Evolutionary conservation across 2,329 filamentous ascomycete genomes (phyloP).

Genomic region (Bipolaris gigantea): DNA sequence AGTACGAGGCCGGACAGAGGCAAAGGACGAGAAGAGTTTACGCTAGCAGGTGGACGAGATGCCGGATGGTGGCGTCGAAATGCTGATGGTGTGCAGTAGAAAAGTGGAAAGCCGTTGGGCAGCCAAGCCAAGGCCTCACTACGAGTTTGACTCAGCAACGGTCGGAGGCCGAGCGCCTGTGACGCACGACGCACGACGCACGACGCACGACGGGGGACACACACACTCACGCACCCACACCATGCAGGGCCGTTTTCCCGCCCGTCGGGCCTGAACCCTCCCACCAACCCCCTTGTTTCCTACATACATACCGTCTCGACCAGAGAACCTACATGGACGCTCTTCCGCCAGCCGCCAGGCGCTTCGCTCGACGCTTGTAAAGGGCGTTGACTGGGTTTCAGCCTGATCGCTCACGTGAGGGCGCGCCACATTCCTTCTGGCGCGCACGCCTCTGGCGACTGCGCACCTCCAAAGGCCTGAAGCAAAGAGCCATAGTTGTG

Average conservation of each 20-base stretch:
- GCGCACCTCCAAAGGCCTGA: slow-evolving; percentile 1
- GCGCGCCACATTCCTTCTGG: slow-evolving; percentile 4
- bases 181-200: slow-evolving; percentile 4
- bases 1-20: no score
- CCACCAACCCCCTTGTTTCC: slow-evolving; percentile 5
- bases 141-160: slow-evolving; percentile 5
- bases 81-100: background rate
- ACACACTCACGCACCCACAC: background rate
- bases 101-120: slow-evolving; percentile 2
- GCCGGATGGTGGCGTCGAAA: background rate
- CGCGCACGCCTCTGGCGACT: slow-evolving; percentile 2
- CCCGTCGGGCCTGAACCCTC: slow-evolving; percentile 3
- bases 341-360: slow-evolving; percentile 2
- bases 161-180: slow-evolving; percentile 8
- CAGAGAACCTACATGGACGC: slow-evolving; percentile 8
- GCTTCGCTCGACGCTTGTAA: slow-evolving; percentile 3
- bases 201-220: background rate
- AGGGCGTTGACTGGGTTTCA: slow-evolving; percentile 7
- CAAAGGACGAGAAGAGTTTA: background rate
- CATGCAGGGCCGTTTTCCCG: slow-evolving; percentile 15
- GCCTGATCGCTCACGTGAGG: slow-evolving; percentile 7
- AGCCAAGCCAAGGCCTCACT: slow-evolving; percentile 2
- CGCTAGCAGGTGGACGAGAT: background rate
- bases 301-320: background rate
- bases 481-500: slow-evolving; percentile 1